These are phyloP conservation scores for Cladosporium sp. DNA, from an alignment of 2,329 filamentous ascomycete species.

Conservation along the genomic window DNA sequence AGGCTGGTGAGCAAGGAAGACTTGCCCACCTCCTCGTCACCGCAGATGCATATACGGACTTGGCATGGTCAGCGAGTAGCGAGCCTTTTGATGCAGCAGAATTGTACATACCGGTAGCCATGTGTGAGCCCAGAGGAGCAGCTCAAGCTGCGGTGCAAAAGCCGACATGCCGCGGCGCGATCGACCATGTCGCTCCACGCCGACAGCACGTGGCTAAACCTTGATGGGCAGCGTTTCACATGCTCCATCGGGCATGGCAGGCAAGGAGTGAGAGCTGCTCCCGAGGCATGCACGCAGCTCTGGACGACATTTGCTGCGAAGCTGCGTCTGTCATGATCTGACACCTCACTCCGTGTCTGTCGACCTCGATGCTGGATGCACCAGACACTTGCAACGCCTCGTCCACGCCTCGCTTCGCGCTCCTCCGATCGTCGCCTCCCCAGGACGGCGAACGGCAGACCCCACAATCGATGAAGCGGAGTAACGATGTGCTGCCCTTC, in stretches of 20 bases:
- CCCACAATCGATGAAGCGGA: background rate
- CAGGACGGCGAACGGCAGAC: background rate
- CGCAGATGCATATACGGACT: conserved; percentile 94
- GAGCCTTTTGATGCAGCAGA: background rate
- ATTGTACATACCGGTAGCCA: conserved; percentile 7
- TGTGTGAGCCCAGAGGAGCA: background rate
- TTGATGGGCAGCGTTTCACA: background rate
- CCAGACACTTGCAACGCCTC: no score
- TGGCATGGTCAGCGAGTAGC: background rate
- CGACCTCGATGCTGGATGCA: no score
- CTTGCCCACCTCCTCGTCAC: conserved; percentile 93
- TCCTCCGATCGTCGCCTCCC: background rate
- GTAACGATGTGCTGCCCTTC: background rate
- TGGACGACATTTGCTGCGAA: no score
- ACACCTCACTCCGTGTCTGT: no score
- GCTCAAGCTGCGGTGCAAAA: background rate
- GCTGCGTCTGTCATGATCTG: no score
- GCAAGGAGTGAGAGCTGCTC: background rate
- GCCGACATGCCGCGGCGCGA: background rate
- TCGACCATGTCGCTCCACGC: background rate
- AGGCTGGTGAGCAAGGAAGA: conserved; percentile 69
- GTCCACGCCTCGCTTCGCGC: background rate
- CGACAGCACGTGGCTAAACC: background rate
- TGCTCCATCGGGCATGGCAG: background rate
- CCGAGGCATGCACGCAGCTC: background rate